Evolutionary conservation across 2,329 filamentous ascomycete species (phyloP), one percentile per base, ranked within the genome.

Genomic region (Chrysoporthe deuterocubensis): DNA sequence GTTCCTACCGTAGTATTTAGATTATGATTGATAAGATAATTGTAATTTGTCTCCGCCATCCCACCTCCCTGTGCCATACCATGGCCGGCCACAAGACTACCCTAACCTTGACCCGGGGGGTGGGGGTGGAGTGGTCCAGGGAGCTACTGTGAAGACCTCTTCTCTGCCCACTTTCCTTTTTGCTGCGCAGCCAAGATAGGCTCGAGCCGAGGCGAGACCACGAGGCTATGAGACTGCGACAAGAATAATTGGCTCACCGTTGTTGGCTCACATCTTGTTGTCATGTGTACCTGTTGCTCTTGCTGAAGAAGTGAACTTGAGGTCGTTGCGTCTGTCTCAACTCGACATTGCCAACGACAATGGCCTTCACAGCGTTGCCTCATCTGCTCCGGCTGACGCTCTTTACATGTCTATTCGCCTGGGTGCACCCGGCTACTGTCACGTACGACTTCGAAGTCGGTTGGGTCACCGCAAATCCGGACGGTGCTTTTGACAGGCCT

Each of bases 381-480:
- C 59, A 44, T 43, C 13, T 63, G 32, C 26, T 66, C 16, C 44
- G 14, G 5, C 60, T 67, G 16, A 60, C 60, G 11, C 11, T 64
- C 13, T 40, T 64, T n/a, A 11, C 54, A 9, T 60, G 21, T 26
- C 34, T 68, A 48, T 62, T 46, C 4, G 40, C 63, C 3, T 43
- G 44, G 26, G 67, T 60, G 42, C 54, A 43, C 42, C 2, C 67
- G 21, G 60, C 64, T 44, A 69, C 67, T 6, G 64, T 69, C 2
- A 69, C 67, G 26, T 68, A 68, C 21, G 68, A 70, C 63, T 70
- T 91, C 80, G 87, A 89, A 73, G 83, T 93, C 71, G 86, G 84
- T 67, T 94, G 92, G 91, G 87, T 92, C 13, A 85, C 79, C 54
- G 87, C 89, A 44, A 90, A 92, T 73, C 92, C 92, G 0, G 92